Evolutionary conservation across 2,329 filamentous ascomycete genomes (phyloP).

Genomic region (Penicillium sp.): DNA sequence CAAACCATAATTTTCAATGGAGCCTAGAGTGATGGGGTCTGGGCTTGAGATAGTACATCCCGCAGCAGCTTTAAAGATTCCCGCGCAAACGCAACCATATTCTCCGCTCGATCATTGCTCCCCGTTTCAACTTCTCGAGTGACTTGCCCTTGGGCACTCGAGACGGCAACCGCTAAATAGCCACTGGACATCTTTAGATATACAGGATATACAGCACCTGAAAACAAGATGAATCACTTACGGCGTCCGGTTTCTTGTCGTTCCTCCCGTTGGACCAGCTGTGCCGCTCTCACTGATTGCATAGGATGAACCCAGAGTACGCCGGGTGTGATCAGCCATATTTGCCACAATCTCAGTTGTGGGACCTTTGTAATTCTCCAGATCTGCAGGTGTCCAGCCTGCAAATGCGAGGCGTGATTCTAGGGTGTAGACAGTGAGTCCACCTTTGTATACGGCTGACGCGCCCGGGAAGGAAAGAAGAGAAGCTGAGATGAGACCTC

Average conservation of each 20-base stretch:
- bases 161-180: conserved; percentile 66
- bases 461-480: conserved; percentile 63
- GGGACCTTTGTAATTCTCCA: conserved; percentile 60
- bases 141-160: conserved; percentile 53
- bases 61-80: conserved; percentile 59
- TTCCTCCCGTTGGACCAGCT: conserved; percentile 64
- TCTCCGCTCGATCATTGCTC: conserved; percentile 56
- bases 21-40: not conserved
- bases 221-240: conserved; percentile 24
- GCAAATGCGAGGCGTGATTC: conserved; percentile 60
- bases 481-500: conserved; percentile 62
- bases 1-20: not conserved
- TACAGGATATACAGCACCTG: not conserved
- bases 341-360: conserved; percentile 59
- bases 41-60: conserved; percentile 36
- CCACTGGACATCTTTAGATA: conserved; percentile 43
- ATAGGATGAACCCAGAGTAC: conserved; percentile 59
- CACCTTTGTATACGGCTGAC: conserved; percentile 60
- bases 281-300: conserved; percentile 63
- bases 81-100: conserved; percentile 65
- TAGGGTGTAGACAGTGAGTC: conserved; percentile 63
- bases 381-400: conserved; percentile 60
- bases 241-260: conserved; percentile 59
- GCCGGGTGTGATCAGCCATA: conserved; percentile 59
- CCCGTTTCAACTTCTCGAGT: conserved; percentile 61